These are phyloP conservation scores for Diaporthe longicolla DNA, from an alignment of 2,329 filamentous ascomycete species.

Conservation along the genomic window DNA sequence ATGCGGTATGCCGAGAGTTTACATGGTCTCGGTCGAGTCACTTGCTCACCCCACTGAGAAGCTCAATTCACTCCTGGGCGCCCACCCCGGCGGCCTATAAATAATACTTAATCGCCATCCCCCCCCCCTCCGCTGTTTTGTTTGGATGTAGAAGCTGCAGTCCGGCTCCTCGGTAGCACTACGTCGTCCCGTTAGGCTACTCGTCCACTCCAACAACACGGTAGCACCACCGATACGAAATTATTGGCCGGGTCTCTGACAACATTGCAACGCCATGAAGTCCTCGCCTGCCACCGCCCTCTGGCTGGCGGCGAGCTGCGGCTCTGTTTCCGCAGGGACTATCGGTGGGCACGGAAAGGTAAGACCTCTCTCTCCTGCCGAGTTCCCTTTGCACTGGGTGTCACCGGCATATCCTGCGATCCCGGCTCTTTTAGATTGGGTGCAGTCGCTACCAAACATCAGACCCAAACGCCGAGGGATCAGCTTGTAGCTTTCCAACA, in stretches of 20 bases:
- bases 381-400: too few relatives aligned
- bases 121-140: neutral
- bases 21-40: slow-evolving; percentile 15
- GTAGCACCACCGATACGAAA: slow-evolving; percentile 22
- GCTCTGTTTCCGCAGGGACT: slow-evolving; percentile 43
- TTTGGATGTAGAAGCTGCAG: slow-evolving; percentile 21
- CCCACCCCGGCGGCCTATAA: neutral
- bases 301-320: slow-evolving; percentile 45
- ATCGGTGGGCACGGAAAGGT: slow-evolving; percentile 44
- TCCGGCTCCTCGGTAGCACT: slow-evolving; percentile 23
- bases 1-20: slow-evolving; percentile 26
- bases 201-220: neutral
- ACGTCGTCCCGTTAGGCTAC: slow-evolving; percentile 17
- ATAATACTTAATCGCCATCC: slow-evolving; percentile 9
- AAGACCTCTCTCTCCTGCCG: slow-evolving; percentile 5
- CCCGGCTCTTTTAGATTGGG: neutral
- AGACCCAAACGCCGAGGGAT: neutral
- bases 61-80: neutral
- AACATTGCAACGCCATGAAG: slow-evolving; percentile 46
- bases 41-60: slow-evolving; percentile 11
- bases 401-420: neutral
- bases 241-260: slow-evolving; percentile 2
- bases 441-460: neutral
- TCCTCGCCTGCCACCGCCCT: slow-evolving; percentile 43
- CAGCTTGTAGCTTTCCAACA: neutral